Evolutionary conservation across 208 protist species (phyloP).

Genomic region (Leishmania martiniquensis): DNA sequence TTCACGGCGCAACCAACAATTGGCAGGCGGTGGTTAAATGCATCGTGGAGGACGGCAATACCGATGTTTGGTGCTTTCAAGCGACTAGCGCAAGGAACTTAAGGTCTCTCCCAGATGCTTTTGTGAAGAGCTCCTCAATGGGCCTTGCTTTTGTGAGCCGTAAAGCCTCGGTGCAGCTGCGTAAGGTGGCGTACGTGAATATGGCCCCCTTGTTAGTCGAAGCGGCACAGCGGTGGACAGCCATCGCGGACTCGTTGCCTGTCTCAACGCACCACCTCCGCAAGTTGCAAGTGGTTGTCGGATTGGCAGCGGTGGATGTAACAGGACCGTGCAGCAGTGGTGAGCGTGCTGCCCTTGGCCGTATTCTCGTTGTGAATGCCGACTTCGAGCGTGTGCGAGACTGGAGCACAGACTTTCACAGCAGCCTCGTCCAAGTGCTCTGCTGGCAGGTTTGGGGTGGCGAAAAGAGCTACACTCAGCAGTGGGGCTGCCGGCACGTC

Average conservation of each 20-base stretch:
- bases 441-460: constrained; percentile 15
- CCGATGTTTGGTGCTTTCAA: constrained; percentile 28
- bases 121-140: neutral
- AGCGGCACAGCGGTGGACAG: neutral
- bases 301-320: constrained; percentile 7
- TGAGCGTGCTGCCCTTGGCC: neutral
- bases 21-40: constrained; percentile 2
- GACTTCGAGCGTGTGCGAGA: constrained; percentile 13
- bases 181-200: constrained; percentile 3
- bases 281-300: constrained; percentile 11
- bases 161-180: neutral
- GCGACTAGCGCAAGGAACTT: constrained; percentile 11
- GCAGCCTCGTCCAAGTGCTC: constrained; percentile 12
- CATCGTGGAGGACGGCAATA: neutral
- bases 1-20: constrained; percentile 10
- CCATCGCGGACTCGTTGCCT: constrained; percentile 11
- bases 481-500: constrained; percentile 22
- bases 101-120: constrained; percentile 4
- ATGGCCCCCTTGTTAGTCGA: neutral
- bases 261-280: constrained; percentile 13
- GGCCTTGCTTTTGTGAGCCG: constrained; percentile 11
- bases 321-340: neutral
- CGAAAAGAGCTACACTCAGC: neutral
- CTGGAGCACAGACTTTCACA: constrained; percentile 7
- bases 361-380: constrained; percentile 17